phyloP scores from a whole-genome alignment of 345 rosid species.

The Brassica carinata region DNA sequence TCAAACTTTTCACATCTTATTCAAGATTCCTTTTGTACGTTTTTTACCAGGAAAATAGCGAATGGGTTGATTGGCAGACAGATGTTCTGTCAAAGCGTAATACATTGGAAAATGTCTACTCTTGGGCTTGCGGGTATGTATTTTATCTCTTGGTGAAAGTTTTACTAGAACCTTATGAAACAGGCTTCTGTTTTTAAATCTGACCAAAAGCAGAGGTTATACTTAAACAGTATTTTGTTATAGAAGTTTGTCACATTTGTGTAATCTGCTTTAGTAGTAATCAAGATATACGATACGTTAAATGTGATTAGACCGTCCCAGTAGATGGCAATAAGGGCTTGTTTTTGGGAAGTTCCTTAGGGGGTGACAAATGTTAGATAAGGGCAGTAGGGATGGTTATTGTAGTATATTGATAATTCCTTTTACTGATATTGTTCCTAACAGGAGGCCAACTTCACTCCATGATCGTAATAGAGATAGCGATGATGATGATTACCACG shows the following conservation, averaged over 20 bases:
- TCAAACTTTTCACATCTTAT: not conserved
- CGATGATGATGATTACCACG: slow-evolving; percentile 92
- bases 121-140: slow-evolving; percentile 94
- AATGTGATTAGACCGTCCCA: slow-evolving; percentile 4
- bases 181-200: not conserved
- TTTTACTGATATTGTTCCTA: slow-evolving; percentile 24
- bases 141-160: not conserved
- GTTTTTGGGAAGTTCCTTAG: not conserved
- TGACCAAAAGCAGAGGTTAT: slow-evolving; percentile 14
- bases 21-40: slow-evolving; percentile 9
- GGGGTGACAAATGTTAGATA: not conserved
- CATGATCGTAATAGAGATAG: slow-evolving; percentile 87
- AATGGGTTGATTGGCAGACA: slow-evolving; percentile 78
- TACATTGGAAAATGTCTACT: slow-evolving; percentile 76
- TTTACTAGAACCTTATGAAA: slow-evolving; percentile 1
- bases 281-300: slow-evolving; percentile 9
- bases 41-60: slow-evolving; percentile 60
- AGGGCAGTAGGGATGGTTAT: slow-evolving; percentile 14
- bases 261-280: slow-evolving; percentile 19
- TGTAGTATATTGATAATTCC: not conserved
- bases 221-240: slow-evolving; percentile 9
- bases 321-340: slow-evolving; percentile 15
- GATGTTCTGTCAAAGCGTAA: slow-evolving; percentile 76
- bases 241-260: slow-evolving; percentile 11
- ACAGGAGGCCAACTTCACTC: slow-evolving; percentile 89